Base-by-base conservation (phyloP, 2,329 filamentous ascomycete species). In the Alternaria infectoria region DNA sequence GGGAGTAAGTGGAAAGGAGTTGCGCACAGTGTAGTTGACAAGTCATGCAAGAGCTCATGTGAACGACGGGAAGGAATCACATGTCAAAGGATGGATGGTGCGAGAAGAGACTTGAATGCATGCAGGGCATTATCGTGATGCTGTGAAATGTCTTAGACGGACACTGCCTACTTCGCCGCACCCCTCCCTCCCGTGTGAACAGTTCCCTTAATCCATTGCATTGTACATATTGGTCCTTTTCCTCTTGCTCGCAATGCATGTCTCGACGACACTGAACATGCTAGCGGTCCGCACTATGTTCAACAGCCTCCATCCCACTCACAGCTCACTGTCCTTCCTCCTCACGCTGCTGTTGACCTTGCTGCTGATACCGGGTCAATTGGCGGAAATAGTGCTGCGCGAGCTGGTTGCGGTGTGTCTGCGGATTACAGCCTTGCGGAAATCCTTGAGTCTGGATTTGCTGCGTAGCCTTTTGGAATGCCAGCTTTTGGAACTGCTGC, bases 371-470 rank as follows among this genome's bases (percentile, higher is more conserved):
- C 45, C 57, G 67, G 28, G 69, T 66, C 47, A 68, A 19, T 54
- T 69, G 70, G 17, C 65, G 74, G 62, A 69, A 74, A 54, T 70
- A 73, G 26, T 65, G 59, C 6, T 69, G 66, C 23, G 72, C 75
- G 10, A 79, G 67, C 43, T 73, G 63, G 19, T 74, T 67, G 40
- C 71, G 69, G 50, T 79, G 76, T 4, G 58, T 6, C 32, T 69
- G 66, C 1, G 69, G 66, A 36, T 74, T 74, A 46, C 75, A 71
- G 11, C 70, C 71, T 15, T 55, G 60, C 10, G 77, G 75, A 43
- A 78, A 61, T 30, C 76, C 75, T 44, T 80, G 67, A n/a, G 72
- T 59, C 59, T 77, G 70, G 45, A 77, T 74, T 45, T 77, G 75
- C 66, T 75, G 67, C 49, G 70, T 66, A 2, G 75, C 77, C 50